These are phyloP conservation scores for Omphalotus guepiniiformis DNA, from an alignment of 768 basidiomycete genomes.

Conservation along the genomic window DNA sequence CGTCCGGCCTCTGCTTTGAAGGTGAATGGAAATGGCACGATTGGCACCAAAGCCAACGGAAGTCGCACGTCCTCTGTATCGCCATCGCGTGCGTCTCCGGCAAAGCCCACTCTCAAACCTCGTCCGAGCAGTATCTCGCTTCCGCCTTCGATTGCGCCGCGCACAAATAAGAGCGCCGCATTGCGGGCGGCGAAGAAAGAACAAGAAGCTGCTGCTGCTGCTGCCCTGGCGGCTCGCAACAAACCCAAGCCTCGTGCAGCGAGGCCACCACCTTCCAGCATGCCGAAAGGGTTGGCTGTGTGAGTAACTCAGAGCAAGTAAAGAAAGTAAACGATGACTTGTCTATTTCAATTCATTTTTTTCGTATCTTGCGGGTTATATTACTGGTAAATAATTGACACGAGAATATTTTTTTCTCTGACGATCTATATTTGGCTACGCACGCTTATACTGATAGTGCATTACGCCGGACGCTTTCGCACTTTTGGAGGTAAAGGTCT, in stretches of 20 bases:
- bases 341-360: too few relatives aligned
- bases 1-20: background rate
- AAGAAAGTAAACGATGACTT: too few relatives aligned
- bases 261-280: slow-evolving; percentile 6
- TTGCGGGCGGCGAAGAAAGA: slow-evolving; percentile 69
- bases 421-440: too few relatives aligned
- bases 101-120: slow-evolving; percentile 31
- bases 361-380: too few relatives aligned
- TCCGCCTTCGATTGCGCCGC: slow-evolving; percentile 60
- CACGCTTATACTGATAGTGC: too few relatives aligned
- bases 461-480: too few relatives aligned
- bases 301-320: too few relatives aligned
- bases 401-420: too few relatives aligned
- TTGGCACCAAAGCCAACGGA: background rate
- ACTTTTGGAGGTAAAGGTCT: too few relatives aligned
- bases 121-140: slow-evolving; percentile 52
- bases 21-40: background rate
- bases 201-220: slow-evolving; percentile 38
- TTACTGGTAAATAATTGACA: too few relatives aligned
- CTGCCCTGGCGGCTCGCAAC: slow-evolving; percentile 37
- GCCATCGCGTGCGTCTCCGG: slow-evolving; percentile 14
- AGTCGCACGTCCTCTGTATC: slow-evolving; percentile 5
- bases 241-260: slow-evolving; percentile 17
- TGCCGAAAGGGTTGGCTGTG: slow-evolving; percentile 5
- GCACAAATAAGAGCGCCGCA: slow-evolving; percentile 70